phyloP scores from a whole-genome alignment of 108 stramenopile species.

The Skeletonema potamos region DNA sequence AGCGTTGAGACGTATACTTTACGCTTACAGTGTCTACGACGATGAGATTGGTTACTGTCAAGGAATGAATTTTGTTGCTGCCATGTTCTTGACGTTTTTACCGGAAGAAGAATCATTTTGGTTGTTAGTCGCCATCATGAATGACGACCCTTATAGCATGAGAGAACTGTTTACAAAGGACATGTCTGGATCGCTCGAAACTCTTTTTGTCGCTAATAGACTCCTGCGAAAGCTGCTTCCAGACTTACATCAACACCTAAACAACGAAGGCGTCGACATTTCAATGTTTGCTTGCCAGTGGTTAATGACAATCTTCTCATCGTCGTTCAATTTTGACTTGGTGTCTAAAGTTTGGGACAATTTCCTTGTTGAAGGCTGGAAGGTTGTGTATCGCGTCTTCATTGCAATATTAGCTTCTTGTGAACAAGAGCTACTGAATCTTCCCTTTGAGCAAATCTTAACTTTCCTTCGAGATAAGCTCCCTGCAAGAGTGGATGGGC shows the following conservation, averaged over 20 bases:
- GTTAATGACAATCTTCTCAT: slow-evolving; percentile 89
- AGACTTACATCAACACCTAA: slow-evolving; percentile 67
- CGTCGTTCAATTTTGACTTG: slow-evolving; percentile 86
- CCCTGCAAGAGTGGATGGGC: slow-evolving; percentile 39
- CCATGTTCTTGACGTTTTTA: slow-evolving; percentile 71
- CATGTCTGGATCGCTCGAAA: slow-evolving; percentile 65
- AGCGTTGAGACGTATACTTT: slow-evolving; percentile 60
- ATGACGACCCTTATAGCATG: slow-evolving; percentile 57
- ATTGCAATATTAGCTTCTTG: slow-evolving; percentile 73
- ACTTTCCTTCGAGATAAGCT: slow-evolving; percentile 66
- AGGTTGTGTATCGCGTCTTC: slow-evolving; percentile 88
- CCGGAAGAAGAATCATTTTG: slow-evolving; percentile 76
- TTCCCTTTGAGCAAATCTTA: slow-evolving; percentile 69
- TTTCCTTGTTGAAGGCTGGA: slow-evolving; percentile 85
- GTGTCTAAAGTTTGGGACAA: slow-evolving; percentile 88
- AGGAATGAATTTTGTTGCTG: slow-evolving; percentile 90
- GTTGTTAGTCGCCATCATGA: slow-evolving; percentile 70
- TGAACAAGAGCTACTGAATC: slow-evolving; percentile 52
- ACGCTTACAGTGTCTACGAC: slow-evolving; percentile 76
- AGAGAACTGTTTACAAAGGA: slow-evolving; percentile 63
- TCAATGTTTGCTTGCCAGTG: slow-evolving; percentile 96
- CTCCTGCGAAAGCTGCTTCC: slow-evolving; percentile 73
- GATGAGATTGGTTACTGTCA: slow-evolving; percentile 91
- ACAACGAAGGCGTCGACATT: slow-evolving; percentile 74
- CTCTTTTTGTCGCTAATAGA: slow-evolving; percentile 72